Percentiles rank a stretch among this genome's conserved stretches.
These are phyloP conservation scores for Ambrosiella cleistominuta DNA, from an alignment of 2,329 filamentous ascomycete species.

Conservation along the genomic window DNA sequence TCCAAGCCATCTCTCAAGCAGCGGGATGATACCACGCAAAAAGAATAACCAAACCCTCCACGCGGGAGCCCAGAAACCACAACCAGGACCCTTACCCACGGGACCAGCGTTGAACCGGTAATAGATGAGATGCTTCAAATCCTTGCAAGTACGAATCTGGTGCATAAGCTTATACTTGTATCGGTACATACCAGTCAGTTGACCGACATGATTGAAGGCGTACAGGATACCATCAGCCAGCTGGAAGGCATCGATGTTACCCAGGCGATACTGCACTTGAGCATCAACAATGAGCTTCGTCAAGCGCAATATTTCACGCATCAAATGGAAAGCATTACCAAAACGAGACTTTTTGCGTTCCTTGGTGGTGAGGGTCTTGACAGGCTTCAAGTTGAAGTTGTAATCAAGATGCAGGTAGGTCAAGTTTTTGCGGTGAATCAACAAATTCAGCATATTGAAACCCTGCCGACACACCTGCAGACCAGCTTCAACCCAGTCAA, in stretches of 20 bases:
- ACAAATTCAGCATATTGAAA: constrained; percentile 96
- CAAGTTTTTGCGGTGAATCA: constrained; percentile 96
- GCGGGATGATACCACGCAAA: constrained; percentile 92
- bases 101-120: constrained; percentile 96
- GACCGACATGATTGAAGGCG: constrained; percentile 96
- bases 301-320: constrained; percentile 89
- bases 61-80: constrained; percentile 96
- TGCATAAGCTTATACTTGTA: constrained; percentile 99
- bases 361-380: constrained; percentile 96
- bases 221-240: constrained; percentile 97
- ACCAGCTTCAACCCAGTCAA: constrained; percentile 98
- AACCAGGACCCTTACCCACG: constrained; percentile 92
- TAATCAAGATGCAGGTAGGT: constrained; percentile 98
- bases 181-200: constrained; percentile 96
- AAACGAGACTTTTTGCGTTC: constrained; percentile 99
- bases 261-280: constrained; percentile 90
- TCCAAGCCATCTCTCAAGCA: constrained; percentile 92
- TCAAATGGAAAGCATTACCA: constrained; percentile 95
- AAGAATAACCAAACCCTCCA: constrained; percentile 99
- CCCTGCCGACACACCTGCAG: constrained; percentile 95
- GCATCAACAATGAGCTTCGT: constrained; percentile 98
- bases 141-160: constrained; percentile 96
- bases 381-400: constrained; percentile 98
- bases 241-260: constrained; percentile 98
- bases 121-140: constrained; percentile 97